Percentiles rank a stretch among this genome's conserved stretches.
Evolutionary conservation across 2,329 filamentous ascomycete species (phyloP).

Genomic region (Cladophialophora bantiana): DNA sequence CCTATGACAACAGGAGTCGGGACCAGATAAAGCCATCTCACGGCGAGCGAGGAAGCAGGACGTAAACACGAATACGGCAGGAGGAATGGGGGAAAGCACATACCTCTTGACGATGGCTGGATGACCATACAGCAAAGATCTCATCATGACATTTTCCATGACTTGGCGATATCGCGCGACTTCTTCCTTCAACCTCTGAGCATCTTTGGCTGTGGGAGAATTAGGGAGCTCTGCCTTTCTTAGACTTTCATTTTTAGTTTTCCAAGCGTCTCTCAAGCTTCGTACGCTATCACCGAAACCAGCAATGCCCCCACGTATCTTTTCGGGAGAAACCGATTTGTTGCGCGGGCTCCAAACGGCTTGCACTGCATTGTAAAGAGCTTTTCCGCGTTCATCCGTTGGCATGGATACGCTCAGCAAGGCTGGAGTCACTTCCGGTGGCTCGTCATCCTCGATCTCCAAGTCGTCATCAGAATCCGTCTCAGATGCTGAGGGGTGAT

Average conservation of each 20-base stretch:
- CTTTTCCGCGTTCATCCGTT: slow-evolving; percentile 57
- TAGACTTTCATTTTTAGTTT: slow-evolving; percentile 62
- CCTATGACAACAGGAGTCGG: slow-evolving; percentile 1
- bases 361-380: slow-evolving; percentile 64
- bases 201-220: slow-evolving; percentile 52
- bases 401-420: slow-evolving; percentile 60
- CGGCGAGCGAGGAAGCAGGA: not conserved
- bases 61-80: slow-evolving; percentile 6
- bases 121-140: slow-evolving; percentile 54
- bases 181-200: slow-evolving; percentile 62
- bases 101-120: slow-evolving; percentile 59
- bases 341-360: slow-evolving; percentile 67
- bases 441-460: slow-evolving; percentile 58
- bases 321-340: slow-evolving; percentile 56
- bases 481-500: slow-evolving; percentile 52
- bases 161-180: slow-evolving; percentile 65
- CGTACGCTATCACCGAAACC: slow-evolving; percentile 67
- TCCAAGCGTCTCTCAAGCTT: slow-evolving; percentile 67
- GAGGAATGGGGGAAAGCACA: slow-evolving; percentile 43
- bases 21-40: not conserved
- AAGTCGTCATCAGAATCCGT: slow-evolving; percentile 54
- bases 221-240: slow-evolving; percentile 64
- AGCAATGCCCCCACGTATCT: slow-evolving; percentile 62
- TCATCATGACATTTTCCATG: slow-evolving; percentile 59
- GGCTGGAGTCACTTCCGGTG: slow-evolving; percentile 63